phyloP scores from a whole-genome alignment of 1,284 basidiomycete genomes.

The Bondarzewia mesenterica region DNA sequence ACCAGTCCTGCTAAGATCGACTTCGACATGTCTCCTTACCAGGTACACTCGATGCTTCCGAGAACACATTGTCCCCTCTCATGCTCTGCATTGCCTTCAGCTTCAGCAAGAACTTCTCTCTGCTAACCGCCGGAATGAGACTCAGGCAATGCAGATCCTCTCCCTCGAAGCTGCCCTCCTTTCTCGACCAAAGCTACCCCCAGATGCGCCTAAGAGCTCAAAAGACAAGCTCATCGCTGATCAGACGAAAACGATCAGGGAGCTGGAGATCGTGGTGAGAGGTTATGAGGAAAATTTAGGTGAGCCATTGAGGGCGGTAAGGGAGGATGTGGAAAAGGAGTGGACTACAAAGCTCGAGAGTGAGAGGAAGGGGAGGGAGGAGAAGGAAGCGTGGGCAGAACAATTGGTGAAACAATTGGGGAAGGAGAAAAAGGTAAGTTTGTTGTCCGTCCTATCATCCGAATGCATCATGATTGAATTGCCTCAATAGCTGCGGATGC shows the following conservation, averaged over 20 bases:
- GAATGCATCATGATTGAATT: background rate
- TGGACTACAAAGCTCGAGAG: slow-evolving; percentile 57
- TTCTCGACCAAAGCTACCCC: slow-evolving; percentile 51
- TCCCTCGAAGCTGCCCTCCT: slow-evolving; percentile 67
- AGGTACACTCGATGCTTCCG: slow-evolving; percentile 34
- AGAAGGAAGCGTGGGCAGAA: slow-evolving; percentile 62
- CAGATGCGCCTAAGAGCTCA: slow-evolving; percentile 52
- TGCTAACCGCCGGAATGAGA: slow-evolving; percentile 65
- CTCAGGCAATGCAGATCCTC: slow-evolving; percentile 74
- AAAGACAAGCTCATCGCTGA: slow-evolving; percentile 66
- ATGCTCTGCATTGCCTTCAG: slow-evolving; percentile 24
- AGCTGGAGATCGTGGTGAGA: slow-evolving; percentile 61
- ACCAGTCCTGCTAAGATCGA: slow-evolving; percentile 77
- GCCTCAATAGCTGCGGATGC: slow-evolving; percentile 32
- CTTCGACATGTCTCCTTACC: slow-evolving; percentile 78
- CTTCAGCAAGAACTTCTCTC: slow-evolving; percentile 81
- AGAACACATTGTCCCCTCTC: background rate
- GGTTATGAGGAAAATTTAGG: slow-evolving; percentile 67
- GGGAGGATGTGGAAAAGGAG: slow-evolving; percentile 78
- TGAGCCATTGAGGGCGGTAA: slow-evolving; percentile 62
- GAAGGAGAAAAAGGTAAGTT: slow-evolving; percentile 60
- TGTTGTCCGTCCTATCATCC: background rate
- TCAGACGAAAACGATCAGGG: slow-evolving; percentile 60
- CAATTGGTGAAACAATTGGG: slow-evolving; percentile 67
- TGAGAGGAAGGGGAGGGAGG: slow-evolving; percentile 51